These are phyloP conservation scores for Melianthus villosus DNA, from an alignment of 441 rosid species.

Conservation along the genomic window DNA sequence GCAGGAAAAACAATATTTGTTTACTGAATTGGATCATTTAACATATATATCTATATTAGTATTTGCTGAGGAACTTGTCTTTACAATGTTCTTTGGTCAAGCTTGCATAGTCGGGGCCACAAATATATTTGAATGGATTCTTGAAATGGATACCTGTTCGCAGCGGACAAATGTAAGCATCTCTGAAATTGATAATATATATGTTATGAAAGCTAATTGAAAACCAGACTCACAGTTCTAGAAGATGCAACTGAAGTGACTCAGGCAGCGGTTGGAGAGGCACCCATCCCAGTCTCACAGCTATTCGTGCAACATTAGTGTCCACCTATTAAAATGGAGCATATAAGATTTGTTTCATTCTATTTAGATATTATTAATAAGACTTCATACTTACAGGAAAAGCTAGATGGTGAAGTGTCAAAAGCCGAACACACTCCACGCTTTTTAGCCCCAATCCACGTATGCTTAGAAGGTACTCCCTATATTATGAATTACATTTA, in stretches of 20 bases:
- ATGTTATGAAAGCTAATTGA: constrained; percentile 1
- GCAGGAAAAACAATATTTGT: no score
- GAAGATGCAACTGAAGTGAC: constrained; percentile 80
- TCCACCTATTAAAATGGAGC: constrained; percentile 51
- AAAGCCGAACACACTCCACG: constrained; percentile 90
- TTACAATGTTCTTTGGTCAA: constrained; percentile 85
- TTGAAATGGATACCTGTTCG: constrained; percentile 76
- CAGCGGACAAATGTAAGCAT: constrained; percentile 14
- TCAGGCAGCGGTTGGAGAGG: constrained; percentile 95
- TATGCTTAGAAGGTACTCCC: constrained; percentile 78
- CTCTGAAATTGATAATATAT: no score
- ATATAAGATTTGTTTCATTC: constrained; percentile 7
- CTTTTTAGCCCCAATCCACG: constrained; percentile 91
- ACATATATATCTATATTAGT: not conserved
- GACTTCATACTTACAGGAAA: constrained; percentile 59
- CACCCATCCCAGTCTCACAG: constrained; percentile 97
- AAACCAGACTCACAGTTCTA: constrained; percentile 58
- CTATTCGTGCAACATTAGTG: constrained; percentile 95
- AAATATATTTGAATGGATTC: constrained; percentile 88
- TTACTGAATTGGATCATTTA: no score
- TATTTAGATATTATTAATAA: constrained; percentile 7
- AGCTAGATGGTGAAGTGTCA: constrained; percentile 90
- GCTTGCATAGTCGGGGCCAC: constrained; percentile 97
- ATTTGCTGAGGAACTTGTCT: constrained; percentile 12
- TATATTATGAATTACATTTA: no score